phyloP scores from a whole-genome alignment of 345 rosid species.

The Rubroshorea leprosula region DNA sequence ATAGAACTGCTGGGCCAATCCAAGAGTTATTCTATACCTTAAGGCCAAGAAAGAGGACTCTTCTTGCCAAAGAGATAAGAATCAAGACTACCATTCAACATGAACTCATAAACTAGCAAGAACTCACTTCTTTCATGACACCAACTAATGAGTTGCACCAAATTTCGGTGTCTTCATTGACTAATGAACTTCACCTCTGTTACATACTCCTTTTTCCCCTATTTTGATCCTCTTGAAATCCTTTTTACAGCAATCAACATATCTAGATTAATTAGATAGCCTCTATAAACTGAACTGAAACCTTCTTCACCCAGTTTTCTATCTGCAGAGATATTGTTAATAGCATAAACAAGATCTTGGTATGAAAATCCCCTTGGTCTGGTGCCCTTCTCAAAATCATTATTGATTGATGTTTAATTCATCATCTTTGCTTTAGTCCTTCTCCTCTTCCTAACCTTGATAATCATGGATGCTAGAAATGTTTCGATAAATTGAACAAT shows the following conservation, averaged over 20 bases:
- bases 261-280: constrained; percentile 22
- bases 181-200: too few species aligned
- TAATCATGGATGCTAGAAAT: neutral
- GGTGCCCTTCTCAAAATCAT: constrained; percentile 34
- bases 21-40: constrained; percentile 26
- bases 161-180: too few species aligned
- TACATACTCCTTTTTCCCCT: too few species aligned
- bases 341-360: constrained; percentile 28
- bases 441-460: constrained; percentile 13
- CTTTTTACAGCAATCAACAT: constrained; percentile 36
- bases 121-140: too few species aligned
- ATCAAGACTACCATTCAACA: too few species aligned
- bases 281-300: constrained; percentile 36
- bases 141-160: too few species aligned
- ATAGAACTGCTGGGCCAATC: constrained; percentile 32
- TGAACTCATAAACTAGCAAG: too few species aligned
- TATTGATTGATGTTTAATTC: constrained; percentile 20
- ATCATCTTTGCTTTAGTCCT: neutral
- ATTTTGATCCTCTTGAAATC: constrained; percentile 27
- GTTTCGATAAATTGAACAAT: constrained; percentile 4
- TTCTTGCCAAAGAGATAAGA: too few species aligned
- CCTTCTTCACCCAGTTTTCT: constrained; percentile 43
- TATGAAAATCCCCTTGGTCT: constrained; percentile 33
- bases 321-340: constrained; percentile 23
- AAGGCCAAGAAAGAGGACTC: constrained; percentile 27